These are phyloP conservation scores for Fusarium begoniae DNA, from an alignment of 2,329 filamentous ascomycete genomes.

Conservation along the genomic window DNA sequence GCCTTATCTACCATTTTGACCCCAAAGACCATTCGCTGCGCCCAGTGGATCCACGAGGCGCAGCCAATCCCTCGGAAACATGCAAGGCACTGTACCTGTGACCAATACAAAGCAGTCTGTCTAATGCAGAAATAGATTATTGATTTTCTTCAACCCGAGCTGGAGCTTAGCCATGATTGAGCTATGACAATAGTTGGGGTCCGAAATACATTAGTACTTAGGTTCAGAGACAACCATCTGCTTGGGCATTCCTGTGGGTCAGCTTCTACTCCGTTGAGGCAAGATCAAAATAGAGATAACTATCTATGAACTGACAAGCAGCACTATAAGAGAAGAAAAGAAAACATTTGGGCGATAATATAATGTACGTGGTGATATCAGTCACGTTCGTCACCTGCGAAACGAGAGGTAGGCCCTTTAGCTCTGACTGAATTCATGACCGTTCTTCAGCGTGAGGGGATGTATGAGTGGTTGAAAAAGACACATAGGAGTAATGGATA, in stretches of 20 bases:
- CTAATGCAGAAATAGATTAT: background rate
- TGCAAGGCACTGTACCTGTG: background rate
- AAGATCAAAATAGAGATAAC: background rate
- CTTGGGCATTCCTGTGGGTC: background rate
- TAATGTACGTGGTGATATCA: background rate
- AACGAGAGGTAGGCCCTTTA: background rate
- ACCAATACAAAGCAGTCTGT: background rate
- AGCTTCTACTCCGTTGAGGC: too few species aligned
- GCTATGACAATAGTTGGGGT: too few species aligned
- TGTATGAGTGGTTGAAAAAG: background rate
- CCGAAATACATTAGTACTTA: accelerated
- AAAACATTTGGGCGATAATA: background rate
- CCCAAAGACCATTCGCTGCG: background rate
- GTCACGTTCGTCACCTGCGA: background rate
- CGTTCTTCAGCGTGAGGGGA: background rate
- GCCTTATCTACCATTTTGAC: background rate
- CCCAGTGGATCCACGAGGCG: background rate
- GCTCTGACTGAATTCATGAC: background rate
- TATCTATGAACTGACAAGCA: background rate
- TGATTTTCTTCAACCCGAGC: background rate
- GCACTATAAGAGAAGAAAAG: too few species aligned
- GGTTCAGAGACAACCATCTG: background rate
- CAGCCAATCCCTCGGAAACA: background rate
- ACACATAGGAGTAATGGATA: background rate
- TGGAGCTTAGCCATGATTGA: background rate